Evolutionary conservation across 768 basidiomycete genomes (phyloP).

Genomic region (Phaeotremella skinneri): DNA sequence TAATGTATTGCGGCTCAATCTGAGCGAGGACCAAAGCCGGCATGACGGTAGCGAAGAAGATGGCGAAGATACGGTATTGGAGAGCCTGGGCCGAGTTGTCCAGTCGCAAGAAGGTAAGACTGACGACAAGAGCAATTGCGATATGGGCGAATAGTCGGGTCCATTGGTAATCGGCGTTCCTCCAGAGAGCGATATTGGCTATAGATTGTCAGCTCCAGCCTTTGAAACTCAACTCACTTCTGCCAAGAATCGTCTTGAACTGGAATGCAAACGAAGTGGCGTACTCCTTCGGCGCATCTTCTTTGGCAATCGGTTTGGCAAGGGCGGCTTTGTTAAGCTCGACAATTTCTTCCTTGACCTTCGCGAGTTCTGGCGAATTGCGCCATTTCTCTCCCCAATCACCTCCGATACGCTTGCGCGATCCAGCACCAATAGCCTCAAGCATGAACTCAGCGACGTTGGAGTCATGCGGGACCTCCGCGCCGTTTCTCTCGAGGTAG

Average conservation of each 20-base stretch:
- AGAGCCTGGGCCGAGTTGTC: conserved; percentile 62
- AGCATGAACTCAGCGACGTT: conserved; percentile 71
- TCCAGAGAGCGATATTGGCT: conserved; percentile 69
- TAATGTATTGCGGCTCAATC: conserved; percentile 78
- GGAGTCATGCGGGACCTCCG: conserved; percentile 63
- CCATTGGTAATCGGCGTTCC: conserved; percentile 81
- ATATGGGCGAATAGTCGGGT: conserved; percentile 74
- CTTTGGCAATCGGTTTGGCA: conserved; percentile 23
- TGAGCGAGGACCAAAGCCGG: conserved; percentile 77
- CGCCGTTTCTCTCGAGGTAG: conserved; percentile 75
- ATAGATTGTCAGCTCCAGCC: not conserved
- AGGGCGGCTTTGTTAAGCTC: conserved; percentile 52
- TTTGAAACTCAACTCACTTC: conserved; percentile 51
- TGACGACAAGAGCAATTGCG: conserved; percentile 57
- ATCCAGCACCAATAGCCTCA: conserved; percentile 60
- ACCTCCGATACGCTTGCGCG: conserved; percentile 63
- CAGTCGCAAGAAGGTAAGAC: conserved; percentile 74
- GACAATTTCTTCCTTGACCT: conserved; percentile 55
- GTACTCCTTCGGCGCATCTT: conserved; percentile 39
- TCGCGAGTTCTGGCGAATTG: conserved; percentile 63
- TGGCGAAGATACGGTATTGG: conserved; percentile 74
- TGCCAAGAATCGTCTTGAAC: conserved; percentile 63
- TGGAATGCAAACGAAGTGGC: conserved; percentile 74
- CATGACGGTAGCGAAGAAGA: conserved; percentile 59
- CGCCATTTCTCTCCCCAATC: conserved; percentile 88